Base-by-base conservation (phyloP, 768 basidiomycete genomes). In the Termitomyces sp. region DNA sequence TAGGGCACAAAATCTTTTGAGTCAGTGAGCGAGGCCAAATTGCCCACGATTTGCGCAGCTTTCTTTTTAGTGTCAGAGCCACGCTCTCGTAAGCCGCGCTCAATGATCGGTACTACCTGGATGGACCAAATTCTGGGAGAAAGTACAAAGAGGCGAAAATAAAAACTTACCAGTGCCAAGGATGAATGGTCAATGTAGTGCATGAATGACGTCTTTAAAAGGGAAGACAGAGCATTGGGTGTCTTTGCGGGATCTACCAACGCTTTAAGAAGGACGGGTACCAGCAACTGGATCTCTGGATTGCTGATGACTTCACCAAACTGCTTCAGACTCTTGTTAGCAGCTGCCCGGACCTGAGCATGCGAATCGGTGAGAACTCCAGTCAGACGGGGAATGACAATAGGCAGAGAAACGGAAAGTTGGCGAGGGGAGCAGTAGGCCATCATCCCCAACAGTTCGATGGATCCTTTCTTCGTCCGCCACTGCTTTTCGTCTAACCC, bases 301-400 rank as follows among this genome's bases (percentile, higher is more conserved):
- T 98, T 99, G 71, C 82, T 94, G 67, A 98, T 95, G 55, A 99
- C 97, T 72, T 98, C 97, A 32, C 97, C 97, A 69, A 99, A 98
- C 68, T 92, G 90, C 71, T 98, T 98, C 72, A 99, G 74, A 71
- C 92, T 94, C 73, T 90, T 89, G 75, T 98, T 98, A 16, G 96
- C 97, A 2, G 95, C 86, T 7, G 83, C 73, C 60, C 93, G 85
- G 31, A 99, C 97, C 79, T 98, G 96, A 14, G 94, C 87, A 76
- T 98, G 97, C 5, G 97, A 95, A 71, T 99, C 97, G 54, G 95
- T 98, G 55, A 99, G 77, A 48, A 97, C 95, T 5, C 87, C 90
- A 19, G 95, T 97, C 25, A 99, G 75, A n/a, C 90, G 86, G 7
- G 97, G 97, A 53, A 99, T 95, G 70, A 98, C 93, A 50, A 98